These are phyloP conservation scores for Elongisporangium undulatum DNA, from an alignment of 352 stramenopile genomes.

Conservation along the genomic window DNA sequence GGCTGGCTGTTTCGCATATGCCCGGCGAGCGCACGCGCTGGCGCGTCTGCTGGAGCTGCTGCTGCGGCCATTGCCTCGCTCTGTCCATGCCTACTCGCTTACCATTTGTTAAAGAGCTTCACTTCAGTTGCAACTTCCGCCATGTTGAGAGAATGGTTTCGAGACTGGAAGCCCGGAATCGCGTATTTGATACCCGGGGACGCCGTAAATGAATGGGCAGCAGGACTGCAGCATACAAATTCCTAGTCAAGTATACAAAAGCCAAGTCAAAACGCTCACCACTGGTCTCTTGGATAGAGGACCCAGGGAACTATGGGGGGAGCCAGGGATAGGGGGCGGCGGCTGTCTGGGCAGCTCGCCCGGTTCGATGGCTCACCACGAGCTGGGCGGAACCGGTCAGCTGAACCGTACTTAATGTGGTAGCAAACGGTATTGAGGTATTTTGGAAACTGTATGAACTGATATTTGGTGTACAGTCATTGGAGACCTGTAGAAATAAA, in stretches of 20 bases:
- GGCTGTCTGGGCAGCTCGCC: neutral
- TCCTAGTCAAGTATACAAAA: conserved; percentile 58
- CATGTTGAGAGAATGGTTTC: conserved; percentile 88
- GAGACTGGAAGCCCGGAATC: conserved; percentile 66
- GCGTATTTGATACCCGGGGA: conserved; percentile 6
- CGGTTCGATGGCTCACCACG: neutral
- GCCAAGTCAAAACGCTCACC: conserved; percentile 12
- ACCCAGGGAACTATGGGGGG: neutral
- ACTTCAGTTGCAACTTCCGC: conserved; percentile 91
- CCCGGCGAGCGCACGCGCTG: too few relatives aligned
- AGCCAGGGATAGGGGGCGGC: neutral
- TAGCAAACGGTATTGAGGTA: neutral
- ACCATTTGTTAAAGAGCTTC: conserved; percentile 95
- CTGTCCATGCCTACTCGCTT: conserved; percentile 23
- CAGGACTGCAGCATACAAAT: conserved; percentile 54
- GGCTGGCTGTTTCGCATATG: conserved; percentile 1
- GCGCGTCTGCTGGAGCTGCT: neutral
- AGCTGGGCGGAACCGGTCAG: conserved; percentile 1
- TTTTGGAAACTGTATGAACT: neutral
- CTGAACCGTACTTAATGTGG: conserved; percentile 2
- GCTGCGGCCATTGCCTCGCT: neutral
- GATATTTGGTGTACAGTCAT: conserved; percentile 3
- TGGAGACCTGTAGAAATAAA: neutral
- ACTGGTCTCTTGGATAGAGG: conserved; percentile 4
- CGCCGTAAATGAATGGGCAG: conserved; percentile 81